Percentiles rank a stretch among this genome's conserved stretches.
Evolutionary conservation across 768 basidiomycete genomes (phyloP).

Genomic region (Tricholoma furcatifolium): DNA sequence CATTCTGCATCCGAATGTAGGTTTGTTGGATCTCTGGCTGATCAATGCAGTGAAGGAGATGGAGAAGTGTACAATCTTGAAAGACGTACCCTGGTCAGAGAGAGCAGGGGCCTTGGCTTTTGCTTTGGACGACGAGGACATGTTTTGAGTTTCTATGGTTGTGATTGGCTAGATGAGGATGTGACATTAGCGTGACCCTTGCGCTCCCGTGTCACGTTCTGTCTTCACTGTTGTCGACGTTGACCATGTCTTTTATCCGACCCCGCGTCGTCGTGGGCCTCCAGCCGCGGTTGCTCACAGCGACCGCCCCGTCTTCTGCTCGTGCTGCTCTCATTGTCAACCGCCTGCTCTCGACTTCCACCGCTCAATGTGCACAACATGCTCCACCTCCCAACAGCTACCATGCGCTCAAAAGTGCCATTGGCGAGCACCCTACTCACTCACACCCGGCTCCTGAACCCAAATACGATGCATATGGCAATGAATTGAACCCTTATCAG

Average conservation of each 20-base stretch:
- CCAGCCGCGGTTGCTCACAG: constrained; percentile 41
- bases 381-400: constrained; percentile 26
- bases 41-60: constrained; percentile 36
- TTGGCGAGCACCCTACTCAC: constrained; percentile 31
- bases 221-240: constrained; percentile 33
- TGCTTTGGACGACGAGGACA: constrained; percentile 55
- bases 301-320: constrained; percentile 27
- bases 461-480: constrained; percentile 42
- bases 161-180: constrained; percentile 44
- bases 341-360: constrained; percentile 52
- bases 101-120: constrained; percentile 59
- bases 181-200: constrained; percentile 35
- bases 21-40: constrained; percentile 83
- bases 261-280: constrained; percentile 51
- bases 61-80: not conserved
- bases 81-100: constrained; percentile 69
- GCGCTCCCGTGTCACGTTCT: constrained; percentile 30
- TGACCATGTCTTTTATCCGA: constrained; percentile 58
- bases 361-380: constrained; percentile 37
- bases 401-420: constrained; percentile 34
- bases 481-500: constrained; percentile 66
- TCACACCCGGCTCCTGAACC: constrained; percentile 19
- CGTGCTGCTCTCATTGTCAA: constrained; percentile 39
- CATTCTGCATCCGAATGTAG: constrained; percentile 81
- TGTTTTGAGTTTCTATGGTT: constrained; percentile 33